These are phyloP conservation scores for Phaeosphaeriaceae sp. DNA, from an alignment of 2,329 filamentous ascomycete species.

Conservation along the genomic window DNA sequence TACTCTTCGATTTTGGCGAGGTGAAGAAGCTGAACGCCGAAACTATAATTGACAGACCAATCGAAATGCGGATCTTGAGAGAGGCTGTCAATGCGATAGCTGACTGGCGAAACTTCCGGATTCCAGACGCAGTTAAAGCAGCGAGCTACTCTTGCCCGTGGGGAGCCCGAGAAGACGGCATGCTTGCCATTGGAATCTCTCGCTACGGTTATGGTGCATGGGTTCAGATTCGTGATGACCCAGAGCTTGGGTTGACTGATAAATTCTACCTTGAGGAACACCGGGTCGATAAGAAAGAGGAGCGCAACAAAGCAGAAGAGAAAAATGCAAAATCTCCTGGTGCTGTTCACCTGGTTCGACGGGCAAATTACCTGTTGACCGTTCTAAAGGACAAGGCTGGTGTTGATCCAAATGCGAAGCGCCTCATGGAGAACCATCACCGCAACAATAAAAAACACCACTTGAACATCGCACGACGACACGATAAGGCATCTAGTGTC, in stretches of 20 bases:
- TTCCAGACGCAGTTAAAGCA: constrained; percentile 89
- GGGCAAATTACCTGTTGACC: constrained; percentile 94
- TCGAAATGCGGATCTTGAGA: constrained; percentile 84
- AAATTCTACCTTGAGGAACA: constrained; percentile 98
- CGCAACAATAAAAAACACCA: constrained; percentile 86
- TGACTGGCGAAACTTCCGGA: constrained; percentile 81
- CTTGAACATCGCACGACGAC: constrained; percentile 62
- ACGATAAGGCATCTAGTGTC: constrained; percentile 64
- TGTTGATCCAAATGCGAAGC: constrained; percentile 75
- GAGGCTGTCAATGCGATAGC: constrained; percentile 68
- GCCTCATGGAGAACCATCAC: constrained; percentile 88
- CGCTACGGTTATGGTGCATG: constrained; percentile 95
- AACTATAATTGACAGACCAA: constrained; percentile 88
- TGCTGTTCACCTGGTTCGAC: constrained; percentile 94
- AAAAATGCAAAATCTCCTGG: constrained; percentile 86
- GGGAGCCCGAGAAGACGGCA: constrained; percentile 93
- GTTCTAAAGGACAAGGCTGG: constrained; percentile 85
- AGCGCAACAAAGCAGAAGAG: constrained; percentile 76
- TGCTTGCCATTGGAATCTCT: constrained; percentile 93
- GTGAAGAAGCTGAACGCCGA: constrained; percentile 96
- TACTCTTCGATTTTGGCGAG: constrained; percentile 91
- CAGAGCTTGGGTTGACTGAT: constrained; percentile 81
- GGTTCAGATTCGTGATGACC: constrained; percentile 91
- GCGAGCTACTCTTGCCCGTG: constrained; percentile 91
- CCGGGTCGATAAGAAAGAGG: constrained; percentile 96